phyloP scores from a whole-genome alignment of 805 yeast genomes.

The Lachancea fermentati region DNA sequence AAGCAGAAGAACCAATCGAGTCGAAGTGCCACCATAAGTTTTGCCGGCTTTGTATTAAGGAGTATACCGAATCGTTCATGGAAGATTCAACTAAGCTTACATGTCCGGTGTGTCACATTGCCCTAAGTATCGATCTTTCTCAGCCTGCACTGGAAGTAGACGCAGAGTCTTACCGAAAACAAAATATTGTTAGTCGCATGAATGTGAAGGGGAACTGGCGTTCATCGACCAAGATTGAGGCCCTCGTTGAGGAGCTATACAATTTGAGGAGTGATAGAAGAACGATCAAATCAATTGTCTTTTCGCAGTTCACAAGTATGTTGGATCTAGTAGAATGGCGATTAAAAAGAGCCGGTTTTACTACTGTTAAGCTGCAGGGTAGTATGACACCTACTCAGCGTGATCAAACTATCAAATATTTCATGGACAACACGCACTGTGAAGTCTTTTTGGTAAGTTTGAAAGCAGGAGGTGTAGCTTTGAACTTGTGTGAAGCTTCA shows the following conservation, averaged over 20 bases:
- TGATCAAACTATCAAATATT: constrained; percentile 82
- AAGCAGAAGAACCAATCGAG: constrained; percentile 95
- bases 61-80: constrained; percentile 73
- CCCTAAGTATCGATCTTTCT: constrained; percentile 80
- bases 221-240: constrained; percentile 95
- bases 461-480: constrained; percentile 98
- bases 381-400: constrained; percentile 96
- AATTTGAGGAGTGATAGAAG: constrained; percentile 77
- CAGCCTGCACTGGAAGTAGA: constrained; percentile 77
- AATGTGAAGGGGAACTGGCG: constrained; percentile 86
- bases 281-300: constrained; percentile 92
- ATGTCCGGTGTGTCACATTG: constrained; percentile 96
- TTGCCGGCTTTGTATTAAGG: constrained; percentile 87
- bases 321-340: constrained; percentile 95
- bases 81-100: constrained; percentile 58
- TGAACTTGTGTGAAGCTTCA: constrained; percentile 93
- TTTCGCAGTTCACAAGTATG: constrained; percentile 97
- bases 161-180: constrained; percentile 45
- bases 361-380: constrained; percentile 91
- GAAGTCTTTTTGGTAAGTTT: constrained; percentile 92
- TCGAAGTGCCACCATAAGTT: constrained; percentile 91
- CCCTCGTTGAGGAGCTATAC: constrained; percentile 87
- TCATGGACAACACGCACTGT: constrained; percentile 87
- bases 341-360: constrained; percentile 87
- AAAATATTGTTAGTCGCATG: constrained; percentile 78